Evolutionary conservation across 768 basidiomycete genomes (phyloP).

Genomic region (Plicaturopsis crispa): DNA sequence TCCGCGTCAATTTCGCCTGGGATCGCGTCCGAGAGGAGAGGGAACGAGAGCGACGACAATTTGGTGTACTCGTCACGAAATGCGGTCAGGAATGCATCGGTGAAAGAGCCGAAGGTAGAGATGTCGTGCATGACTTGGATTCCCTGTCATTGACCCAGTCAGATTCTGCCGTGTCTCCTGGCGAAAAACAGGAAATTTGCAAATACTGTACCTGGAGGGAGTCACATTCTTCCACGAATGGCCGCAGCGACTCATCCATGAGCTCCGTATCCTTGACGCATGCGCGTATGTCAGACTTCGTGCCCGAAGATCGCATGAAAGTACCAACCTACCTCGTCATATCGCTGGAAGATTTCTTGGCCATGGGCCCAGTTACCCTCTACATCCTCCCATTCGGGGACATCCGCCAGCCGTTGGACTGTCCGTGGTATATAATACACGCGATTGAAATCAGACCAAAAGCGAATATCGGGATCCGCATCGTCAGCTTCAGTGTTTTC

Average conservation of each 20-base stretch:
- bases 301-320: neutral
- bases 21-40: constrained; percentile 43
- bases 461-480: constrained; percentile 24
- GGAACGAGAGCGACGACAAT: constrained; percentile 47
- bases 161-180: neutral
- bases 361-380: constrained; percentile 53
- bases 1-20: constrained; percentile 25
- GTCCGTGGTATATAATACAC: constrained; percentile 58
- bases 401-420: constrained; percentile 56
- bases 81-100: constrained; percentile 44
- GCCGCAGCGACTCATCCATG: constrained; percentile 63
- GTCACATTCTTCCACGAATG: constrained; percentile 70
- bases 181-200: neutral
- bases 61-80: constrained; percentile 67
- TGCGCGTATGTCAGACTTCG: constrained; percentile 1
- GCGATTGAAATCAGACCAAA: constrained; percentile 45
- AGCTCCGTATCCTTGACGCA: constrained; percentile 45
- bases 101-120: constrained; percentile 59
- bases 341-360: constrained; percentile 41
- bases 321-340: constrained; percentile 41
- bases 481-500: constrained; percentile 1
- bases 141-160: constrained; percentile 36
- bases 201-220: constrained; percentile 49
- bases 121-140: constrained; percentile 62
- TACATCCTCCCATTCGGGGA: constrained; percentile 42